Conservation (phyloP, 2,329 filamentous ascomycete genomes). For the Pseudofabraea citricarpa region DNA sequence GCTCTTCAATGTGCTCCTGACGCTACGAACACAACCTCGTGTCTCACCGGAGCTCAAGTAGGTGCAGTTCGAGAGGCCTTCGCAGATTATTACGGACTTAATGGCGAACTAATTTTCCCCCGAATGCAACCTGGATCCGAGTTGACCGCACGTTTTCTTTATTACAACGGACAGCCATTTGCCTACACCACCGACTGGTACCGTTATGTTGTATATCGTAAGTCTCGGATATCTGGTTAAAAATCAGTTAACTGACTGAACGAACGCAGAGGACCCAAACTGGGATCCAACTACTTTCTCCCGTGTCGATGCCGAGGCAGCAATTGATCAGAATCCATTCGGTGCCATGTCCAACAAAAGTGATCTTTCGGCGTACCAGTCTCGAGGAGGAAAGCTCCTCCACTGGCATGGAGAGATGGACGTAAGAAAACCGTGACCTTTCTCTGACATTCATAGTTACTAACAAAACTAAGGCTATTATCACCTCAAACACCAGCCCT, state of each 20-base stretch:
- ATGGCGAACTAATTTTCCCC: conserved; percentile 43
- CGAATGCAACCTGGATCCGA: conserved; percentile 43
- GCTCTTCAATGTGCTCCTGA: conserved; percentile 13
- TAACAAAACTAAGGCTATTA: too few relatives aligned
- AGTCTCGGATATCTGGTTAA: not conserved
- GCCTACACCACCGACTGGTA: conserved; percentile 41
- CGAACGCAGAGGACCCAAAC: conserved; percentile 5
- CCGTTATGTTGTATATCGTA: conserved; percentile 38
- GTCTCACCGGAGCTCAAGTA: conserved; percentile 39
- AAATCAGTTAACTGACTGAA: too few relatives aligned
- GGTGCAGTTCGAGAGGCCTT: conserved; percentile 37
- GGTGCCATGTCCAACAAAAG: not conserved
- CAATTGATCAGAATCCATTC: not conserved
- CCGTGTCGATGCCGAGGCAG: not conserved
- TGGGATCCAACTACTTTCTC: not conserved
- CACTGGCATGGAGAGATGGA: conserved; percentile 13
- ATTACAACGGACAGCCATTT: conserved; percentile 31
- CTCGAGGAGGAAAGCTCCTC: conserved; percentile 7
- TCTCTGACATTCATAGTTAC: too few relatives aligned
- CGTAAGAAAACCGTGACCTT: not conserved
- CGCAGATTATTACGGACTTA: conserved; percentile 34
- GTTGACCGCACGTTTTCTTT: conserved; percentile 29
- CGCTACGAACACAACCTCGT: conserved; percentile 29
- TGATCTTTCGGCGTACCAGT: conserved; percentile 14
- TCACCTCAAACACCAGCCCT: conserved; percentile 40